A percentile compares a stretch with the other conserved stretches of the same genome.
phyloP scores from a whole-genome alignment of 257 asterid species.

The Ehretia macrophylla region DNA sequence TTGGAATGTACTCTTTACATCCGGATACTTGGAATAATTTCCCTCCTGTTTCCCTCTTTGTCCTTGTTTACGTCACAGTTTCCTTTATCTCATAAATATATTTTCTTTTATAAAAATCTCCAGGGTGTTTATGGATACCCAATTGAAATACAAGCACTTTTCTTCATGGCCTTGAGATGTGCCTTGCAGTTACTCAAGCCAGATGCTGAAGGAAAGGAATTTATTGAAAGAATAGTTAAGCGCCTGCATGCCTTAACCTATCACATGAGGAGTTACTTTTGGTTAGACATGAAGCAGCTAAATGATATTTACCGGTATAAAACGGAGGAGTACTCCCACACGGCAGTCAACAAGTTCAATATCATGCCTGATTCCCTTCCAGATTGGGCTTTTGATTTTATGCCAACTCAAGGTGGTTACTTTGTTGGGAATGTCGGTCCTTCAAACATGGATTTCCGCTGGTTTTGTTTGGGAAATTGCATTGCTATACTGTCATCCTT shows the following conservation, averaged over 20 bases:
- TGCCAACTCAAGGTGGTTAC: constrained; percentile 64
- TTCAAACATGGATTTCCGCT: constrained; percentile 66
- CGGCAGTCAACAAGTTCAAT: constrained; percentile 69
- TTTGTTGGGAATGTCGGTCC: constrained; percentile 70
- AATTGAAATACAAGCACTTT: constrained; percentile 61
- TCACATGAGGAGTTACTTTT: constrained; percentile 73
- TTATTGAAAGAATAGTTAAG: constrained; percentile 51
- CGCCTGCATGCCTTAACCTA: constrained; percentile 65
- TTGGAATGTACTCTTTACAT: no score
- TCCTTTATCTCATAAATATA: neutral
- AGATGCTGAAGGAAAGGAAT: constrained; percentile 55
- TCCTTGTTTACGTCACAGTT: neutral
- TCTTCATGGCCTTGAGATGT: constrained; percentile 73
- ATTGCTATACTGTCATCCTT: constrained; percentile 59
- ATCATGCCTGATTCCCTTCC: constrained; percentile 75
- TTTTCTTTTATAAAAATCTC: constrained; percentile 9
- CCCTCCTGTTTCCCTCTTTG: neutral
- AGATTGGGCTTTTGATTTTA: constrained; percentile 68
- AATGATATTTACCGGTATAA: constrained; percentile 61
- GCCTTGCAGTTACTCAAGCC: constrained; percentile 55
- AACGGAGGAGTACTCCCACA: constrained; percentile 76
- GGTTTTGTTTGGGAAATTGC: constrained; percentile 71
- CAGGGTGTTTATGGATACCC: constrained; percentile 79
- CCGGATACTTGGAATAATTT: no score
- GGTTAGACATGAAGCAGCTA: constrained; percentile 64